Percentiles rank a stretch among this genome's conserved stretches.
These are phyloP conservation scores for Aspergillus olivimuriae DNA, from an alignment of 495 filamentous ascomycete genomes.

Conservation along the genomic window DNA sequence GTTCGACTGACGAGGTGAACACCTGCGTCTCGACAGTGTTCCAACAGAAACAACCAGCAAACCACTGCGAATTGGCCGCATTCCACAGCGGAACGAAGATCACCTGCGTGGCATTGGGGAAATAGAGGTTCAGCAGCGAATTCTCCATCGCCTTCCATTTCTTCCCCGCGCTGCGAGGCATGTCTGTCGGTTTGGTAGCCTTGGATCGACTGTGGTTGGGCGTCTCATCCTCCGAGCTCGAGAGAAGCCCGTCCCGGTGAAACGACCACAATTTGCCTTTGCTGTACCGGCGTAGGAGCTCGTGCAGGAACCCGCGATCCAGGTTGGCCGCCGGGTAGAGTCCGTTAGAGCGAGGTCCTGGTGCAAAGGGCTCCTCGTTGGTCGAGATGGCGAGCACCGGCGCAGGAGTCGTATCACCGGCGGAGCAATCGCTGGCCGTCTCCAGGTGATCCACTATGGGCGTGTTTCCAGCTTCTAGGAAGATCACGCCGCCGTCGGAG, in stretches of 20 bases:
- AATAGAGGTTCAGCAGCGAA: conserved; percentile 36
- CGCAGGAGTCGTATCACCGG: conserved; percentile 24
- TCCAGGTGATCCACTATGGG: conserved; percentile 22
- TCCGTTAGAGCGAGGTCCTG: conserved; percentile 24
- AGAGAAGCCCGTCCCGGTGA: conserved; percentile 43
- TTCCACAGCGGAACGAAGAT: conserved; percentile 62
- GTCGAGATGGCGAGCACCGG: conserved; percentile 34
- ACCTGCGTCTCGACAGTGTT: conserved; percentile 39
- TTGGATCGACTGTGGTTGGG: conserved; percentile 16
- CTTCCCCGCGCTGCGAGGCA: conserved; percentile 35
- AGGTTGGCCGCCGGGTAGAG: conserved; percentile 29
- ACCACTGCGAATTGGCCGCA: conserved; percentile 62
- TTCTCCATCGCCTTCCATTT: conserved; percentile 38
- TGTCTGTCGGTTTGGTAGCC: conserved; percentile 7
- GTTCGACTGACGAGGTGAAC: conserved; percentile 34
- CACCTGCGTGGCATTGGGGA: conserved; percentile 39
- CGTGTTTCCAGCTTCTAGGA: conserved; percentile 39
- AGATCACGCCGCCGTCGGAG: conserved; percentile 46
- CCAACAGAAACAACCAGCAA: conserved; percentile 61
- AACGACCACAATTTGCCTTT: conserved; percentile 62
- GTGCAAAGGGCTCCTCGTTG: conserved; percentile 34
- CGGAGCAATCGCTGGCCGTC: conserved; percentile 28
- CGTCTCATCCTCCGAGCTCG: conserved; percentile 37
- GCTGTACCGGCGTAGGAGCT: conserved; percentile 52
- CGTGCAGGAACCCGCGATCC: conserved; percentile 39